Evolutionary conservation across 768 basidiomycete species (phyloP).

Genomic region (Amanita rimosa): DNA sequence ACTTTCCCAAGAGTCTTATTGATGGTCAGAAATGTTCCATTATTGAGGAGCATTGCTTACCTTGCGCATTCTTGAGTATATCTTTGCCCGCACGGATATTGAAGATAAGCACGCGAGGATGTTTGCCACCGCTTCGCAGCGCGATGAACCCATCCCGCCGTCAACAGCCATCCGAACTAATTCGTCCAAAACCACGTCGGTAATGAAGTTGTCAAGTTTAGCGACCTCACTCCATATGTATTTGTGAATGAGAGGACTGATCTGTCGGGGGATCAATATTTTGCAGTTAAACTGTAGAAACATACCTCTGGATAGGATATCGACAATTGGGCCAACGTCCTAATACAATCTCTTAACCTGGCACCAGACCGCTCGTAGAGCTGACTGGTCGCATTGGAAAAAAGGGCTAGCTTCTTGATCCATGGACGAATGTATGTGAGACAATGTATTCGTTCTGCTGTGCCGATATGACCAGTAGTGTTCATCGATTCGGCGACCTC

Average conservation of each 20-base stretch:
- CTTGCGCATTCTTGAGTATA: conserved; percentile 73
- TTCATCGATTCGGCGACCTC: conserved; percentile 66
- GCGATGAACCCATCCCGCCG: conserved; percentile 62
- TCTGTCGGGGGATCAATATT: conserved; percentile 25
- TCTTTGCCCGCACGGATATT: conserved; percentile 65
- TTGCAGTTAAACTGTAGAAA: conserved; percentile 1
- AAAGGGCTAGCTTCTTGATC: conserved; percentile 70
- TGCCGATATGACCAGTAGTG: conserved; percentile 27
- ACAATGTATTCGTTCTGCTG: conserved; percentile 56
- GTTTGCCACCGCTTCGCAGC: conserved; percentile 68
- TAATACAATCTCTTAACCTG: conserved; percentile 69
- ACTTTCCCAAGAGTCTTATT: conserved; percentile 63
- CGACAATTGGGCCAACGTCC: conserved; percentile 69
- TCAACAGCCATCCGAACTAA: conserved; percentile 76
- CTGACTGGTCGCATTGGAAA: conserved; percentile 56
- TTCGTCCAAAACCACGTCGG: conserved; percentile 73
- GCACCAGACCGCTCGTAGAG: conserved; percentile 65
- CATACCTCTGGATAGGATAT: conserved; percentile 60
- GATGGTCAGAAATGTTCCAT: neutral
- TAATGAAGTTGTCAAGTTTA: conserved; percentile 50
- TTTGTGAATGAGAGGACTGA: conserved; percentile 55
- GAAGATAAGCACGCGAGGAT: conserved; percentile 67
- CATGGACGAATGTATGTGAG: conserved; percentile 82
- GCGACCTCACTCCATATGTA: conserved; percentile 72
- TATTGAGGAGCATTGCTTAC: conserved; percentile 22